Evolutionary conservation across 225 moss, liverwort and hornwort genomes (phyloP).

Genomic region (Pseudoscleropodium purum): DNA sequence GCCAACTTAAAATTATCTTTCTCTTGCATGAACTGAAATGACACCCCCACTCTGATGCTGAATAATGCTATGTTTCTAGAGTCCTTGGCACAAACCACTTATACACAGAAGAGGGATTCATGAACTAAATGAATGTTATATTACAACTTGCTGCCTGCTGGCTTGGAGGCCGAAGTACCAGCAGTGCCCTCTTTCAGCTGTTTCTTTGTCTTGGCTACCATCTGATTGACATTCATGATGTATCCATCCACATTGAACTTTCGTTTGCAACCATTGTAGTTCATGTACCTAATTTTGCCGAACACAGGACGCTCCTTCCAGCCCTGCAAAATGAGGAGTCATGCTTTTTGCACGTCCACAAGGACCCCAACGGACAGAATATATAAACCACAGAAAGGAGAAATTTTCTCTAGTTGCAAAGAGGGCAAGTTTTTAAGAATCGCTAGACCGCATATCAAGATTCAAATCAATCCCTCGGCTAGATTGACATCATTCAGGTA

Average conservation of each 20-base stretch:
- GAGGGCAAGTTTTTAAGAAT: not conserved
- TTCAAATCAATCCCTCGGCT: not conserved
- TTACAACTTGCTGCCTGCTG: conserved; percentile 3
- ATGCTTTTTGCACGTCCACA: not conserved
- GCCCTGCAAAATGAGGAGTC: conserved; percentile 37
- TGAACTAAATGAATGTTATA: not conserved
- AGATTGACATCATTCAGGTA: not conserved
- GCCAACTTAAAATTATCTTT: too few relatives aligned
- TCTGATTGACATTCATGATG: conserved; percentile 57
- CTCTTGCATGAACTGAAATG: not conserved
- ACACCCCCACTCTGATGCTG: not conserved
- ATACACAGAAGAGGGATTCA: not conserved
- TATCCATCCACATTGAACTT: conserved; percentile 94
- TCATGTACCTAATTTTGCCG: conserved; percentile 94
- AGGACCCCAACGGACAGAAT: not conserved
- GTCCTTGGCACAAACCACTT: not conserved
- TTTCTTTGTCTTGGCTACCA: conserved; percentile 54
- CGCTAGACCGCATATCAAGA: not conserved
- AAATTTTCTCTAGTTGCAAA: not conserved
- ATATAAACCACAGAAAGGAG: not conserved
- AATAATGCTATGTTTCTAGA: not conserved
- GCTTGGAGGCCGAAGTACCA: not conserved
- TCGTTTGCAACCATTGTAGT: conserved; percentile 81
- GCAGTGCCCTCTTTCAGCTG: conserved; percentile 27
- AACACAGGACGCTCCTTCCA: conserved; percentile 95